These are phyloP conservation scores for Scenedesmus sp. DNA, from an alignment of 163 green algal species.

Conservation along the genomic window DNA sequence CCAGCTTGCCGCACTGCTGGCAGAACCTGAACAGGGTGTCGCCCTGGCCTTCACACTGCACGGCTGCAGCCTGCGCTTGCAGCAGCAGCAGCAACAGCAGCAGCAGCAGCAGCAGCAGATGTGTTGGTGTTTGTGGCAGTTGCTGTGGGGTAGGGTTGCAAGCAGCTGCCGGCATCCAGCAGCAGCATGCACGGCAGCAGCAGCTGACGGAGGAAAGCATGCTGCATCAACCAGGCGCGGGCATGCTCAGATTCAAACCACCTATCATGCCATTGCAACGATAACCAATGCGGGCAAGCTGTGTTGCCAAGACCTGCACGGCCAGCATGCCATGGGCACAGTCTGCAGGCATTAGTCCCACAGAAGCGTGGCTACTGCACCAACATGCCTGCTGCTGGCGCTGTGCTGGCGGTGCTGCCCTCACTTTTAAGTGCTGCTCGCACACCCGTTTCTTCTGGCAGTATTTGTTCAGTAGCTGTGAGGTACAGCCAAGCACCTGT, in stretches of 20 bases:
- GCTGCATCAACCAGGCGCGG: not conserved
- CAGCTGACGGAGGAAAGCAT: not conserved
- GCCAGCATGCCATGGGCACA: no score
- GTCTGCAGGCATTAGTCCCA: no score
- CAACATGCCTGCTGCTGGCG: no score
- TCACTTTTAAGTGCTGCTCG: not conserved
- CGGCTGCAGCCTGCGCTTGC: not conserved
- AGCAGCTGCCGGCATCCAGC: not conserved
- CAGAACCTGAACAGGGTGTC: not conserved
- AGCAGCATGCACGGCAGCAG: not conserved
- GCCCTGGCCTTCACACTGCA: not conserved
- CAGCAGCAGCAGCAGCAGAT: not conserved
- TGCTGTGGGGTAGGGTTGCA: not conserved
- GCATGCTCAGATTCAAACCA: not conserved
- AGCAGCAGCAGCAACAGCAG: not conserved
- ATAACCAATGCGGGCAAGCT: no score
- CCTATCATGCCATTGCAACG: not conserved
- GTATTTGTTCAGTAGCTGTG: not conserved
- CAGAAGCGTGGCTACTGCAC: no score
- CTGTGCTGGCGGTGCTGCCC: not conserved
- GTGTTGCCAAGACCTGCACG: no score
- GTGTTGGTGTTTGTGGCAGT: not conserved
- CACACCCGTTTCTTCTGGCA: not conserved
- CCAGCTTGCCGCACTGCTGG: slow-evolving; percentile 30
- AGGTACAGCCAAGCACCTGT: not conserved